These are phyloP conservation scores for Chaetoscypha palmicola DNA, from an alignment of 2,329 filamentous ascomycete genomes.

Conservation along the genomic window DNA sequence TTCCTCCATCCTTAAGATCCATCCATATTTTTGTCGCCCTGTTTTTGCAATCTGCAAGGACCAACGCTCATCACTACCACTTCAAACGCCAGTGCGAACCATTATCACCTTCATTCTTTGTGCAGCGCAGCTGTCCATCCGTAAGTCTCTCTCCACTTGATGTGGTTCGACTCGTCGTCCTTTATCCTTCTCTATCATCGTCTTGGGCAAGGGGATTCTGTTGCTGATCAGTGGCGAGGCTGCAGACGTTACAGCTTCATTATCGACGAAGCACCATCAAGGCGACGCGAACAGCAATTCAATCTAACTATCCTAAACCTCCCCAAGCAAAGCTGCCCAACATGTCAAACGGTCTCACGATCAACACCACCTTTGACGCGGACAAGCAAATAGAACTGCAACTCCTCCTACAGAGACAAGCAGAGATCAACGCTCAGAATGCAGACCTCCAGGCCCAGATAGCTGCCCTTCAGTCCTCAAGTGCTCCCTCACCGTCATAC, in stretches of 20 bases:
- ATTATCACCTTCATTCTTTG: constrained; percentile 8
- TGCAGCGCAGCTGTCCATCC: constrained; percentile 4
- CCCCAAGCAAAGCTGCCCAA: constrained; percentile 10
- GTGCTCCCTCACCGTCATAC: constrained; percentile 11
- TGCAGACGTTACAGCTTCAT: constrained; percentile 18
- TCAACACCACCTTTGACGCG: constrained; percentile 17
- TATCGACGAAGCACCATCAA: constrained; percentile 7
- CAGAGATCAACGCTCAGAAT: constrained; percentile 24
- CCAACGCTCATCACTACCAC: constrained; percentile 13
- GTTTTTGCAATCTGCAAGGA: constrained; percentile 21
- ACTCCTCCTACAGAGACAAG: constrained; percentile 22
- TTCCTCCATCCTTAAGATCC: constrained; percentile 13
- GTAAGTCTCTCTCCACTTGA: constrained; percentile 19
- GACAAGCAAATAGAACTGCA: constrained; percentile 18
- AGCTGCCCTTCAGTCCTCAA: constrained; percentile 12
- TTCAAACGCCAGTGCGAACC: constrained; percentile 9
- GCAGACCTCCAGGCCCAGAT: constrained; percentile 24
- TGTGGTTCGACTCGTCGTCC: too few relatives aligned
- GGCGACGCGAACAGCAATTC: constrained; percentile 7
- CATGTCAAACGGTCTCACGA: constrained; percentile 20
- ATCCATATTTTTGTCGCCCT: constrained; percentile 19
- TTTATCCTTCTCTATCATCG: constrained; percentile 8
- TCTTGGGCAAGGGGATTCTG: neutral
- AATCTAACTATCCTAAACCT: constrained; percentile 7
- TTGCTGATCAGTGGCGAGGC: constrained; percentile 18